These are phyloP conservation scores for Suillus fuscotomentosus DNA, from an alignment of 768 basidiomycete species.

Conservation along the genomic window DNA sequence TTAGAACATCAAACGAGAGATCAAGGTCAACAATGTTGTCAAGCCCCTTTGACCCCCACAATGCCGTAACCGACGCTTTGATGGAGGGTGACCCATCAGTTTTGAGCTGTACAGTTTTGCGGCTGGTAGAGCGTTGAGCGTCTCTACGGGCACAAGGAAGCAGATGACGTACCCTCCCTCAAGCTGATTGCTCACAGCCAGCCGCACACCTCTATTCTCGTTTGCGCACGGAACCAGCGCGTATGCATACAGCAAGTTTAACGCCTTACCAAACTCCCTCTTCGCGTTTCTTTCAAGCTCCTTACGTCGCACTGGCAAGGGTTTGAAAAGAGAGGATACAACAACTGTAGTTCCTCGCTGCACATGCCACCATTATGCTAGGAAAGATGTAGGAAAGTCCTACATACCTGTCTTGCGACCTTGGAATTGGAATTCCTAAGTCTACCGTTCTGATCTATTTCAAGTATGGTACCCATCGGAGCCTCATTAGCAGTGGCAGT, in stretches of 20 bases:
- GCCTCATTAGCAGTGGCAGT: constrained; percentile 72
- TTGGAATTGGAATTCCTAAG: constrained; percentile 51
- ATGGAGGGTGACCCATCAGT: constrained; percentile 68
- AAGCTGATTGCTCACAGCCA: constrained; percentile 68
- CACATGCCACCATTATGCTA: background rate
- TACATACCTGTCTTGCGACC: constrained; percentile 73
- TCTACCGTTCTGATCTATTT: constrained; percentile 66
- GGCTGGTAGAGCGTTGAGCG: constrained; percentile 34
- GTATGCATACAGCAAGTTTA: constrained; percentile 83
- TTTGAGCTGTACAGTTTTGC: constrained; percentile 66
- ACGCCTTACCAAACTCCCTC: constrained; percentile 83
- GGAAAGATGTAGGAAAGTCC: background rate
- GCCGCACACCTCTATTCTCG: constrained; percentile 59
- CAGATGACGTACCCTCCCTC: constrained; percentile 61
- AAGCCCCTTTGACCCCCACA: constrained; percentile 85
- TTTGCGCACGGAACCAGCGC: constrained; percentile 77
- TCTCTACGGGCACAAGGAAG: background rate
- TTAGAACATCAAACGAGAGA: constrained; percentile 64
- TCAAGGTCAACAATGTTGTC: constrained; percentile 76
- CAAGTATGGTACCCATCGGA: constrained; percentile 79
- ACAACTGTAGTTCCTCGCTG: constrained; percentile 87
- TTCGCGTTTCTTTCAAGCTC: constrained; percentile 88
- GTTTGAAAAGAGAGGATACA: constrained; percentile 69
- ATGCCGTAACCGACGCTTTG: constrained; percentile 60
- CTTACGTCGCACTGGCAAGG: constrained; percentile 88